Base-by-base conservation (phyloP, 306 rosid species). In the Abrus precatorius region DNA sequence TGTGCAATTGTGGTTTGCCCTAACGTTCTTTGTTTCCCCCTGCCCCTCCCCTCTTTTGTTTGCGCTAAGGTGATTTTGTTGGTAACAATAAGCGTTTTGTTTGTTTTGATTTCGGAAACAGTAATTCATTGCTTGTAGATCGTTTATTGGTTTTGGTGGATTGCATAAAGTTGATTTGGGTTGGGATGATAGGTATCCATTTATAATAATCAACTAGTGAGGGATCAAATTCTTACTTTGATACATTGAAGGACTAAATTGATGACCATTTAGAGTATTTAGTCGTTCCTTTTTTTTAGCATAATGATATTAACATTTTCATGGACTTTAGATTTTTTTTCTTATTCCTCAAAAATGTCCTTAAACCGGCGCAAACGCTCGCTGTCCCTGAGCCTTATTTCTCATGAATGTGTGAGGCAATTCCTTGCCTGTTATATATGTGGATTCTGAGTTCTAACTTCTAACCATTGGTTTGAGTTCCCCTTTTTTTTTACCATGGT, bases 401-500 rank as follows among this genome's bases (percentile, higher is more conserved):
- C 20, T 20, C 20, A 20, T 20, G 20, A 20, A 20, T 20, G 20
- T 20, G 20, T 20, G 20, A 20, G 20, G 20, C 20, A 20, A 20
- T 20, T 20, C 20, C 0, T 20, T 20, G 20, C 20, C 20, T 20
- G 20, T 20, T 20, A 20, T 20, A 20, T 20, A 0, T 20, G 20
- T 20, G 20, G 20, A 20, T 20, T 20, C 20, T 20, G 20, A 20
- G 20, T 20, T 20, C 20, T 20, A 20, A 20, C 20, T 20, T 20
- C 5, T 75, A 56, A 7, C 33, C n/a, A n/a, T 13, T 13, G 5
- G 47, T 9, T 59, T 30, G 32, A 55, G 36, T 59, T 83, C 75
- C 30, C 76, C 56, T 20, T 20, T 20, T 20, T 20, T 84, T 85
- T 85, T 44, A 30, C 67, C 83, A 20, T 54, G 75, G 86, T 88